Evolutionary conservation across 2,329 filamentous ascomycete species (phyloP).

Genomic region (Drechslerella stenobrocha): DNA sequence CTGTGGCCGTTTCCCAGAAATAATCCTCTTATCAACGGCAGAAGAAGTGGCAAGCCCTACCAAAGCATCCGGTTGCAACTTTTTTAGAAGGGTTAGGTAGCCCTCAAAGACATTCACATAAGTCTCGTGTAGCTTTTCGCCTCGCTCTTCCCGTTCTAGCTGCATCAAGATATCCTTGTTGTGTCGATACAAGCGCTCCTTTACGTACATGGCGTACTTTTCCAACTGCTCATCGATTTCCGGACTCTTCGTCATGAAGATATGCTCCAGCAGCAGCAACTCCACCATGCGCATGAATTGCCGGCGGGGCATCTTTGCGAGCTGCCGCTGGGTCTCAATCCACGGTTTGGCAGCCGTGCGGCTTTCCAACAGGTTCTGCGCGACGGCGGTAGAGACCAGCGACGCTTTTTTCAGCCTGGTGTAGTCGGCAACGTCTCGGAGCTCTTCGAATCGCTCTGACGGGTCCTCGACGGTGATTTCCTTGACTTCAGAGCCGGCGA

Average conservation of each 20-base stretch:
- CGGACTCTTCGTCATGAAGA: neutral
- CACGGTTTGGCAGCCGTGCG: constrained; percentile 60
- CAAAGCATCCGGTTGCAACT: neutral
- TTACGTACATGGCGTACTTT: constrained; percentile 75
- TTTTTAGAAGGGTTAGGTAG: constrained; percentile 64
- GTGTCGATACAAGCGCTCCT: constrained; percentile 74
- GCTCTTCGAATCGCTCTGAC: constrained; percentile 79
- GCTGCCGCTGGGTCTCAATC: constrained; percentile 19
- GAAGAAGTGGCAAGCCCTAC: neutral
- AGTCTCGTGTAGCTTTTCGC: constrained; percentile 72
- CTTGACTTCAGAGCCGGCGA: constrained; percentile 68
- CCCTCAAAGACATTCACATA: constrained; percentile 70
- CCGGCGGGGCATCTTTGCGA: constrained; percentile 69
- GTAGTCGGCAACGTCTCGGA: constrained; percentile 75
- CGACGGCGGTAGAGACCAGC: constrained; percentile 57
- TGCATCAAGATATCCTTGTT: constrained; percentile 73
- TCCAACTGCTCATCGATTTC: constrained; percentile 49
- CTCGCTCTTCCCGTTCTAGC: constrained; percentile 68
- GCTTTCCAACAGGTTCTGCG: constrained; percentile 59
- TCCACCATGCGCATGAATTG: constrained; percentile 70
- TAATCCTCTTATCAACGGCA: constrained; percentile 8
- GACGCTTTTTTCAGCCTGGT: constrained; percentile 64
- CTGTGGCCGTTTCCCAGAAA: constrained; percentile 28
- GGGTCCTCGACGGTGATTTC: constrained; percentile 95
- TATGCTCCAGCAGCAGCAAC: constrained; percentile 58